A percentile compares a stretch with the other conserved stretches of the same genome.
Conservation (phyloP, 2,329 filamentous ascomycete species). For the Ceratocystis eucalypticola region DNA sequence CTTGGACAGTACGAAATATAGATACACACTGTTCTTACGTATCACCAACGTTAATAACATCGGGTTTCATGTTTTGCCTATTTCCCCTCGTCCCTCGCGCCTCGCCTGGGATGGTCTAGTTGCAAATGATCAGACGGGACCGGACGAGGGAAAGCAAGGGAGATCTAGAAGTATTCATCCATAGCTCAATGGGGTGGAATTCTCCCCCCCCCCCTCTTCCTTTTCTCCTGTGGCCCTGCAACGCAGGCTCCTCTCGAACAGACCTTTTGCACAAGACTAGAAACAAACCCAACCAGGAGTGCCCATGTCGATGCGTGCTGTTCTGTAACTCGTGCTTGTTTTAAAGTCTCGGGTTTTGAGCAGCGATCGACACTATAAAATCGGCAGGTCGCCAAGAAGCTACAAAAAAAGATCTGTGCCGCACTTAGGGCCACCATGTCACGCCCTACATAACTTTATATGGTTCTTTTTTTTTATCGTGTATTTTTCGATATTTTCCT, state of each 20-base stretch:
- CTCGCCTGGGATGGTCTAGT: no score
- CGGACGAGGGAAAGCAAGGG: neutral
- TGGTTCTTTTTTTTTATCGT: neutral
- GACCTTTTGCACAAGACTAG: neutral
- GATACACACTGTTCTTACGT: neutral
- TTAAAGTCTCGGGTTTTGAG: neutral
- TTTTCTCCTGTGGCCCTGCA: neutral
- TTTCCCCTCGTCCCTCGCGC: no score
- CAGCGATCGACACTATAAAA: neutral
- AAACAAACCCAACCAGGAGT: neutral
- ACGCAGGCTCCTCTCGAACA: neutral
- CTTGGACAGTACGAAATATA: neutral
- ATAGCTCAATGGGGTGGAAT: neutral
- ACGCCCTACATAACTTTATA: neutral
- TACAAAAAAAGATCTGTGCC: conserved; percentile 8
- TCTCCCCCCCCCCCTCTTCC: neutral
- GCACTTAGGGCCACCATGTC: neutral
- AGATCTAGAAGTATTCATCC: neutral
- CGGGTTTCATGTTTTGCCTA: no score
- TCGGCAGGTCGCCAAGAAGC: neutral
- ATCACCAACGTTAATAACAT: neutral
- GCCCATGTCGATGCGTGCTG: neutral
- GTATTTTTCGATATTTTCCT: neutral
- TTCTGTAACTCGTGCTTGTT: conserved; percentile 5
- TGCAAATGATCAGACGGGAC: no score